Base-by-base conservation (phyloP, 495 filamentous ascomycete species). In the Penicillium riverlandense region DNA sequence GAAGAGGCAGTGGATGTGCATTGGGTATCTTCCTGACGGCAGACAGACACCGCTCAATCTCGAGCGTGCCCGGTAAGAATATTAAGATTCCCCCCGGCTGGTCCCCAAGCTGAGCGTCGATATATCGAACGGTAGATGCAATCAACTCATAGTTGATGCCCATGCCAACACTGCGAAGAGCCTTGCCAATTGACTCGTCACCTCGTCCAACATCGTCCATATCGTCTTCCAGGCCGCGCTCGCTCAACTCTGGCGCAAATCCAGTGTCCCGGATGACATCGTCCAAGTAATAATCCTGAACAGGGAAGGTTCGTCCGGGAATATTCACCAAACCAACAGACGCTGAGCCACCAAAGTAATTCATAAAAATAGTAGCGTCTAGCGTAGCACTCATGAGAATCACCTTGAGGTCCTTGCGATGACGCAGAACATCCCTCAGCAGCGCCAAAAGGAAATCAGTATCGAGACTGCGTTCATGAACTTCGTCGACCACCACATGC, bases 341-440 rank as follows among this genome's bases (percentile, higher is more conserved):
- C 27, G 78, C 70, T 13, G 75, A 71, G 8, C 75, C 76, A 11
- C 76, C 77, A 60, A 98, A 97, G 62, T 98, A 98, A 31, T 75
- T 68, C 44, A 80, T 80, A 62, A 97, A 98, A 5, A 90, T 79
- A 3, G 78, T 74, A 8, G 94, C 90, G 63, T 98, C 92, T 3
- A 98, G 79, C 7, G 92, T 98, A 10, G 92, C 92, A 60, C 88
- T 95, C 94, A 98, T 98, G n/a, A 98, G 71, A 32, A 98, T 82
- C 34, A 98, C 80, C 63, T 89, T 96, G 7, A 98, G 67, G 47
- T 97, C 89, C 46, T 81, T 81, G 38, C 88, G 78, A 49, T 74
- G 69, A 36, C 74, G 76, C 34, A 97, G 60, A 35, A 96, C 86
- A 56, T 95, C 85, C 44, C 86, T 79, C n/a, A 97, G 67, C 16